These are phyloP conservation scores for Dothidotthia symphoricarpi DNA, from an alignment of 2,329 filamentous ascomycete genomes.

Conservation along the genomic window DNA sequence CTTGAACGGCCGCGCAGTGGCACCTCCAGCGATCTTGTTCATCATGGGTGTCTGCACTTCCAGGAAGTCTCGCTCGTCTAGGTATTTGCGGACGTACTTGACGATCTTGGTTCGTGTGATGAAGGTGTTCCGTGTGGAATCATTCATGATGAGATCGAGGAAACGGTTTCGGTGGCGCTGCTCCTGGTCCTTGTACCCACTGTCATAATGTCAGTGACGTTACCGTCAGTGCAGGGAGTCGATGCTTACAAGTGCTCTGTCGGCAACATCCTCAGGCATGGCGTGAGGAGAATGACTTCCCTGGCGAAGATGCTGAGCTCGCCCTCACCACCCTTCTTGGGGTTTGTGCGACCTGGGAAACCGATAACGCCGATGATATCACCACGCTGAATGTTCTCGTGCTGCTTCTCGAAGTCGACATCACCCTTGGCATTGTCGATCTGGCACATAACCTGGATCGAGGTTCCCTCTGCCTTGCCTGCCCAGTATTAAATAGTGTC, in stretches of 20 bases:
- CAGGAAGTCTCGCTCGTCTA: slow-evolving; percentile 83
- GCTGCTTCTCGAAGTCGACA: slow-evolving; percentile 78
- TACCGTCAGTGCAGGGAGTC: too few relatives aligned
- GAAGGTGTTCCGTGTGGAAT: slow-evolving; percentile 77
- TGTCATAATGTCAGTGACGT: slow-evolving; percentile 41
- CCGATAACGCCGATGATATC: slow-evolving; percentile 90
- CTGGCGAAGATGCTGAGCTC: slow-evolving; percentile 92
- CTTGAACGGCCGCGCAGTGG: slow-evolving; percentile 90
- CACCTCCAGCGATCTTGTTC: slow-evolving; percentile 91
- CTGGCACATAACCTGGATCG: slow-evolving; percentile 91
- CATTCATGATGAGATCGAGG: slow-evolving; percentile 96
- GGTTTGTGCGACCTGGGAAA: slow-evolving; percentile 79
- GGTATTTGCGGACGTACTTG: slow-evolving; percentile 82
- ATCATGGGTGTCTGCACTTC: slow-evolving; percentile 97
- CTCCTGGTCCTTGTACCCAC: slow-evolving; percentile 93
- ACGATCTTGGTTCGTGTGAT: slow-evolving; percentile 84
- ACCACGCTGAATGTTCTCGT: slow-evolving; percentile 83
- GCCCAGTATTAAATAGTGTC: slow-evolving; percentile 10
- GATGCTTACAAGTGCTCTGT: slow-evolving; percentile 62
- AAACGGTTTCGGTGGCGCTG: slow-evolving; percentile 90
- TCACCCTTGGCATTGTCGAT: slow-evolving; percentile 71
- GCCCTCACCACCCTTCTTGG: slow-evolving; percentile 85
- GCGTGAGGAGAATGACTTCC: slow-evolving; percentile 80
- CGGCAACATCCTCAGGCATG: slow-evolving; percentile 87
- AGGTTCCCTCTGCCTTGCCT: slow-evolving; percentile 68